Base-by-base conservation (phyloP, 176 grass and related monocot species). In the maize (Zea mays) region DNA sequence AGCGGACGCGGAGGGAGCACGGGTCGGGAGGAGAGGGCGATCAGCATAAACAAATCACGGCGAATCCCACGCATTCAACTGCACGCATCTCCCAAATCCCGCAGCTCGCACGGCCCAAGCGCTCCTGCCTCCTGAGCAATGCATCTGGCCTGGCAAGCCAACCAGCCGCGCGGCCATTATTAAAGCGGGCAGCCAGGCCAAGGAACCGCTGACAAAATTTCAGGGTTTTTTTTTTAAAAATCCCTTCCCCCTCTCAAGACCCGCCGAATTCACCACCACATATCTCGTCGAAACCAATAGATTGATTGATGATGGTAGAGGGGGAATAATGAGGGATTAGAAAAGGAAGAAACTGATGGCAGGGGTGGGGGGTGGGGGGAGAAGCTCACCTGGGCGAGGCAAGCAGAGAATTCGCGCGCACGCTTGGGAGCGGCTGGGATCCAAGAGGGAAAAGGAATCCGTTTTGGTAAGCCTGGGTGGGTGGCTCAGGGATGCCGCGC, bases 51-150 rank as follows among this genome's bases (percentile, higher is more conserved):
- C 4, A 81, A 80, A 88, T 84, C 67, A 55, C 70, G 67, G 56
- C 63, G 80, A 88, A 88, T 88, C 81, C 45, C 12, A 65, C 62
- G 40, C 70, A 88, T 81, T 88, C 64, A 88, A 81, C 69, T 57
- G 14, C 40, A 60, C 63, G 86, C 67, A 88, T 83, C 86, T 54
- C 81, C 78, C 62, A 80, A 84, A 84, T 88, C 81, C 72, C 57
- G 73, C 40, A 65, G 66, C 85, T 65, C 58, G 8, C 79, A 63
- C 70, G 85, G 73, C 79, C 40, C 15, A 72, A 87, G 81, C 73
- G 5, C 21, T 33, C 70, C 58, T 33, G 65, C 3, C 21, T 33
- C 70, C 58, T 33, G 65, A 72, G 72, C 86, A 88, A 88, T 88
- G 77, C 86, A 80, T 84, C 86, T 76, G 70, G 81, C 86, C 75